Evolutionary conservation across 2,329 filamentous ascomycete genomes (phyloP).

Genomic region (Colletotrichum tamarilloi): DNA sequence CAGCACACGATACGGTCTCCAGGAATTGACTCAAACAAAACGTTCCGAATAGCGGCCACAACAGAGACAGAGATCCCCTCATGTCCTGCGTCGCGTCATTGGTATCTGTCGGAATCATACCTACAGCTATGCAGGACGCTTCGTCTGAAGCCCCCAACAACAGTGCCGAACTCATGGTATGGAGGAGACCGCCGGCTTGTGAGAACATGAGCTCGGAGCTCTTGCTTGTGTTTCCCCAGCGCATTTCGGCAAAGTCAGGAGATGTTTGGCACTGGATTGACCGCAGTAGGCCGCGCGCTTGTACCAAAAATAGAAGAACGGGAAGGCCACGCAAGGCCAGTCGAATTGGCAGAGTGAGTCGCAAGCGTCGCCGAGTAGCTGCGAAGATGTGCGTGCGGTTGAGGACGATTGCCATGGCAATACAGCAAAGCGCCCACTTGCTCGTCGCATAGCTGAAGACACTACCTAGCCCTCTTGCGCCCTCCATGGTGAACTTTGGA

Average conservation of each 20-base stretch:
- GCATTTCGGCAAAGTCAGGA: slow-evolving; percentile 74
- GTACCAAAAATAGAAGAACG: slow-evolving; percentile 74
- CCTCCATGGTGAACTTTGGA: slow-evolving; percentile 66
- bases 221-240: slow-evolving; percentile 76
- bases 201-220: slow-evolving; percentile 76
- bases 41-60: slow-evolving; percentile 81
- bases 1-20: slow-evolving; percentile 87
- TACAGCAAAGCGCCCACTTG: slow-evolving; percentile 90
- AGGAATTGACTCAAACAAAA: slow-evolving; percentile 84
- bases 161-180: slow-evolving; percentile 76
- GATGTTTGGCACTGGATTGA: slow-evolving; percentile 94
- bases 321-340: slow-evolving; percentile 77
- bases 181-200: slow-evolving; percentile 75
- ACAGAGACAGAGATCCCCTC: slow-evolving; percentile 80
- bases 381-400: slow-evolving; percentile 96
- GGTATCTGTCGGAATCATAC: slow-evolving; percentile 73
- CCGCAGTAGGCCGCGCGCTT: slow-evolving; percentile 78
- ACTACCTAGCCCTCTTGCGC: slow-evolving; percentile 79
- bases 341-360: slow-evolving; percentile 78
- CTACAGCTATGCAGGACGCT: slow-evolving; percentile 78
- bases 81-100: slow-evolving; percentile 64
- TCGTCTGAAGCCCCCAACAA: slow-evolving; percentile 80
- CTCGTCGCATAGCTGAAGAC: slow-evolving; percentile 92
- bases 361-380: slow-evolving; percentile 84
- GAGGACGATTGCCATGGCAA: slow-evolving; percentile 85